Conservation (phyloP, 1,139 yeast species). For the Candida sanyaensis region DNA sequence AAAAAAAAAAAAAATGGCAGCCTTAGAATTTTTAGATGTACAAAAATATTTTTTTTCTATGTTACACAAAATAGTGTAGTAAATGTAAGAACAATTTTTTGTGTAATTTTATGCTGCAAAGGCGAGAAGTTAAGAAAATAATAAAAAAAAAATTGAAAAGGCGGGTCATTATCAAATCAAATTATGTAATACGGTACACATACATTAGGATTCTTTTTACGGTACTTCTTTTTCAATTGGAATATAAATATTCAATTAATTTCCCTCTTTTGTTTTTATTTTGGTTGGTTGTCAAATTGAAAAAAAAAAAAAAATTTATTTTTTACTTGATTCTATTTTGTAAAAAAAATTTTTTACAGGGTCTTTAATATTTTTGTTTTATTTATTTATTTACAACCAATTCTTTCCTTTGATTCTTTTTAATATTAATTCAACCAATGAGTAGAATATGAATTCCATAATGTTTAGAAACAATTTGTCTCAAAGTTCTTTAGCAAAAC, state of each 20-base stretch:
- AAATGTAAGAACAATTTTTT: background rate
- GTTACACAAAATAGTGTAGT: background rate
- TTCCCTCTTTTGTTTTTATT: too few species aligned
- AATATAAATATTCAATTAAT: too few species aligned
- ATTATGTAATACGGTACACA: too few species aligned
- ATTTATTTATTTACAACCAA: background rate
- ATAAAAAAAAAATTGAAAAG: background rate
- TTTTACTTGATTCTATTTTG: too few species aligned
- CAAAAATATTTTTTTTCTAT: background rate
- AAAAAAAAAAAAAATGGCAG: background rate
- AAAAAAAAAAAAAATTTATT: too few species aligned
- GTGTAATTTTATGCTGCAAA: background rate
- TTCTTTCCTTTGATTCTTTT: background rate
- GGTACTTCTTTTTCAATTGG: too few species aligned
- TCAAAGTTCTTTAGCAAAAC: conserved; percentile 1
- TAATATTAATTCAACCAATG: background rate
- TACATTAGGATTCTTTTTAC: too few species aligned
- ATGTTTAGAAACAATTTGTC: conserved; percentile 5
- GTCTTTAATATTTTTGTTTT: too few species aligned
- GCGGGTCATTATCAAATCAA: conserved; percentile 3
- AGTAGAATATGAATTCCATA: background rate
- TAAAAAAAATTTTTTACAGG: too few species aligned
- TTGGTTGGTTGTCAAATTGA: too few species aligned
- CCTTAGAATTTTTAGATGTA: background rate
- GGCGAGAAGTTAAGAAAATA: background rate